phyloP scores from a whole-genome alignment of 139 green algal species.

The Edaphochlamys debaryana region DNA sequence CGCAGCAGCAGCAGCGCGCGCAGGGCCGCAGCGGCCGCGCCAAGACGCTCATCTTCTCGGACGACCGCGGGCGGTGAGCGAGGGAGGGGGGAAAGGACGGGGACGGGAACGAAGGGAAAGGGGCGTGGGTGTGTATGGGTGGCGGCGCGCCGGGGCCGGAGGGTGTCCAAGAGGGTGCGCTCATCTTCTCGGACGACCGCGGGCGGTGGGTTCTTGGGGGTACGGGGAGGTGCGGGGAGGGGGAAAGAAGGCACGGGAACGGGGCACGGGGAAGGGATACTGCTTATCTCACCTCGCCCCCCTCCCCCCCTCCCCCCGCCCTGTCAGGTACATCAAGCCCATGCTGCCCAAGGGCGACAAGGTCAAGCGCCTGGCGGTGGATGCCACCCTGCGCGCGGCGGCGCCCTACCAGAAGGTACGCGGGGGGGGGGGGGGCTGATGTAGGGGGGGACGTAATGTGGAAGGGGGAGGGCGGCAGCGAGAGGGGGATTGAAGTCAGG shows the following conservation, averaged over 20 bases:
- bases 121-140: too few relatives aligned
- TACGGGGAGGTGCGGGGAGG: background rate
- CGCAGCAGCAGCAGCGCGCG: slow-evolving; percentile 90
- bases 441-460: too few relatives aligned
- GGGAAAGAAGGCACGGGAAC: too few relatives aligned
- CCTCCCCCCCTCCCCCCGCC: background rate
- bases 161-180: too few relatives aligned
- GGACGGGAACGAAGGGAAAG: too few relatives aligned
- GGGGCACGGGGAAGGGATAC: too few relatives aligned
- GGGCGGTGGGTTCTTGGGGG: slow-evolving; percentile 56
- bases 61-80: slow-evolving; percentile 78
- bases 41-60: slow-evolving; percentile 98
- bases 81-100: background rate
- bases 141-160: too few relatives aligned
- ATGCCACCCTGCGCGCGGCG: slow-evolving; percentile 95
- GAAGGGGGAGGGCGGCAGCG: too few relatives aligned
- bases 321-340: slow-evolving; percentile 96
- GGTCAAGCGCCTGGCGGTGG: slow-evolving; percentile 95
- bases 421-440: slow-evolving; percentile 35
- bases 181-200: slow-evolving; percentile 97
- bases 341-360: slow-evolving; percentile 94
- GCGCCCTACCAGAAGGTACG: slow-evolving; percentile 93
- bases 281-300: too few relatives aligned
- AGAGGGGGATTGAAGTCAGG: too few relatives aligned
- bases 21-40: slow-evolving; percentile 87